These are phyloP conservation scores for Pyronema omphalodes DNA, from an alignment of 495 filamentous ascomycete genomes.

Conservation along the genomic window DNA sequence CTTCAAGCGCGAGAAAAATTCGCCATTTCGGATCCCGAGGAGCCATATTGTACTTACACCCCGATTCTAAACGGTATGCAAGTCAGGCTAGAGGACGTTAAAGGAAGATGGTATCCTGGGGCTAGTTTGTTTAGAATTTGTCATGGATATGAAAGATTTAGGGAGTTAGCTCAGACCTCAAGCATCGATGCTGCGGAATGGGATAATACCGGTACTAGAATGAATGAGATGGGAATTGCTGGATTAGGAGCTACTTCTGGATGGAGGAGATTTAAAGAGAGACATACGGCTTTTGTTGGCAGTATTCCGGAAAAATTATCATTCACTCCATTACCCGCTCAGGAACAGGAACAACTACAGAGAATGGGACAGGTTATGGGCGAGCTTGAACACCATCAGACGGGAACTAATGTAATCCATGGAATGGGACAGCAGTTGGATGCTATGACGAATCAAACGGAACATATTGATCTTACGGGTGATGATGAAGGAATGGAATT, in stretches of 20 bases:
- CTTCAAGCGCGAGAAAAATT: background rate
- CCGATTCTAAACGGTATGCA: constrained; percentile 23
- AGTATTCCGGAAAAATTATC: constrained; percentile 12
- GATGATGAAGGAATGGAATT: constrained; percentile 16
- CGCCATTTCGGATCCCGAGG: background rate
- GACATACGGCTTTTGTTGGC: constrained; percentile 15
- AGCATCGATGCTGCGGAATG: constrained; percentile 4
- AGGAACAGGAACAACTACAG: constrained; percentile 6
- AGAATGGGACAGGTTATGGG: constrained; percentile 9
- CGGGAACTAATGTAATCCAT: background rate
- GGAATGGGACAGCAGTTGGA: background rate
- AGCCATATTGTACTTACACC: constrained; percentile 3
- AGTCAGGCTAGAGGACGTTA: constrained; percentile 33
- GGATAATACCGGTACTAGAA: constrained; percentile 21
- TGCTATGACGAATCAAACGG: background rate
- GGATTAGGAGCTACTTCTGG: constrained; percentile 9
- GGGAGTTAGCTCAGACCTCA: constrained; percentile 22
- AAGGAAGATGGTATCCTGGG: constrained; percentile 46
- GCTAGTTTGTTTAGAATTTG: constrained; percentile 34
- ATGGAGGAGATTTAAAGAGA: constrained; percentile 12
- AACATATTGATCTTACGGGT: constrained; percentile 13
- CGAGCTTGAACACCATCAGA: background rate
- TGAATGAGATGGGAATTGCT: constrained; percentile 23
- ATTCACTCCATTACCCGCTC: background rate
- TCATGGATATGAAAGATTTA: constrained; percentile 16